These are phyloP conservation scores for Babjeviella inositovora DNA, from an alignment of 805 yeast species.

Conservation along the genomic window DNA sequence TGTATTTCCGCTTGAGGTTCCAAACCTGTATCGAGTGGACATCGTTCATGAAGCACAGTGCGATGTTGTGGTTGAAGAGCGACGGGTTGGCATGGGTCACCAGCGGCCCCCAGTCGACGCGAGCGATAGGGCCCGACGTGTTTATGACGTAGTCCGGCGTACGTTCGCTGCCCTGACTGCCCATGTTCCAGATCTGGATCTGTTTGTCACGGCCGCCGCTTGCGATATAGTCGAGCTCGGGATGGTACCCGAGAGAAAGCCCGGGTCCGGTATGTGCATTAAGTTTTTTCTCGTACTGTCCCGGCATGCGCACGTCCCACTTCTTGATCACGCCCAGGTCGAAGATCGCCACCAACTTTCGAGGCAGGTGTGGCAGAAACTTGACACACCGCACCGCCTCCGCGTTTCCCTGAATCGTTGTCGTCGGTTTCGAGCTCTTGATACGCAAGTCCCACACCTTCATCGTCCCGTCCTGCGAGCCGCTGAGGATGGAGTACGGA, in stretches of 20 bases:
- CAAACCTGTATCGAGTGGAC: conserved; percentile 59
- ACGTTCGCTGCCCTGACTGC: conserved; percentile 14
- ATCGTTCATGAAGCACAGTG: conserved; percentile 58
- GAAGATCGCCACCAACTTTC: conserved; percentile 60
- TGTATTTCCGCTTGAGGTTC: conserved; percentile 51
- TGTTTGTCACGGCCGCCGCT: conserved; percentile 91
- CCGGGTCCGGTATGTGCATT: conserved; percentile 92
- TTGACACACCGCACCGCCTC: conserved; percentile 54
- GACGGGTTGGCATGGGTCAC: conserved; percentile 15
- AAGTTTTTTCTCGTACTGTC: conserved; percentile 47
- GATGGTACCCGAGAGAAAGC: conserved; percentile 77
- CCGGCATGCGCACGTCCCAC: conserved; percentile 70
- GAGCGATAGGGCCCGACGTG: conserved; percentile 67
- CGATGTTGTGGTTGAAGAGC: conserved; percentile 48
- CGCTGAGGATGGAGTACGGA: conserved; percentile 28
- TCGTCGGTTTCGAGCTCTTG: conserved; percentile 24
- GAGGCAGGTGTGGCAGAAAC: conserved; percentile 32
- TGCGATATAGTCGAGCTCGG: conserved; percentile 60
- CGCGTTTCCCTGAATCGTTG: conserved; percentile 41
- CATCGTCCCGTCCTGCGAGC: conserved; percentile 70
- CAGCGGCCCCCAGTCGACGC: conserved; percentile 56
- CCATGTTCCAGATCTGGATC: conserved; percentile 61
- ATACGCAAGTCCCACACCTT: conserved; percentile 61
- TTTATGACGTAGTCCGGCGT: conserved; percentile 58
- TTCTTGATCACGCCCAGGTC: conserved; percentile 81